A percentile compares a stretch with the other conserved stretches of the same genome.
Evolutionary conservation across 805 yeast genomes (phyloP).

Genomic region (Cyberlindnera misumaiensis): DNA sequence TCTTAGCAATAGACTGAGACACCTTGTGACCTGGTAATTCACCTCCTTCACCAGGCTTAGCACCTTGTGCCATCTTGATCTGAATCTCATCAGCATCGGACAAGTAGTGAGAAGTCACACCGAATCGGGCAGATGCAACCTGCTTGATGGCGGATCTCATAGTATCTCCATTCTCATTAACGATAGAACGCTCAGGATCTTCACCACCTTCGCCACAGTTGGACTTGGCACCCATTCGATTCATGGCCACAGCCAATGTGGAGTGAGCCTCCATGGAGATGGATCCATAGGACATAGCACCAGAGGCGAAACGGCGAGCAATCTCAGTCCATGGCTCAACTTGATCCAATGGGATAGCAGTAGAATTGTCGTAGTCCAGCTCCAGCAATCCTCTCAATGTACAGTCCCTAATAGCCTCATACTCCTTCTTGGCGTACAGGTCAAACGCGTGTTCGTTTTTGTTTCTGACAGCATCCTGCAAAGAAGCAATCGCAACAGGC

Average conservation of each 20-base stretch:
- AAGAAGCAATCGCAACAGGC: constrained; percentile 88
- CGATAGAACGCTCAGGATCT: constrained; percentile 82
- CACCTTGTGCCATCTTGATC: constrained; percentile 99
- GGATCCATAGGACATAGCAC: constrained; percentile 99
- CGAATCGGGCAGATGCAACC: constrained; percentile 96
- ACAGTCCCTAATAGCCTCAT: constrained; percentile 87
- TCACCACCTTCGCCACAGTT: constrained; percentile 99
- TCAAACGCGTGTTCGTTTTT: constrained; percentile 92
- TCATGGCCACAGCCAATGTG: constrained; percentile 97
- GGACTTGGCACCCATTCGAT: constrained; percentile 93
- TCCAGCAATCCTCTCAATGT: constrained; percentile 92
- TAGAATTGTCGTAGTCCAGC: constrained; percentile 68
- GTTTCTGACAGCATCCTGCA: constrained; percentile 97
- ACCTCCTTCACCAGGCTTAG: constrained; percentile 99
- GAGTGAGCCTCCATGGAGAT: constrained; percentile 98
- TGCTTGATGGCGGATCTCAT: constrained; percentile 99
- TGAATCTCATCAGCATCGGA: constrained; percentile 97
- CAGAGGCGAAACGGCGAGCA: constrained; percentile 95
- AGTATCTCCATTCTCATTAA: constrained; percentile 84
- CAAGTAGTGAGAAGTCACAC: constrained; percentile 91
- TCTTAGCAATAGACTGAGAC: constrained; percentile 78
- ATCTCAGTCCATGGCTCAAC: constrained; percentile 99
- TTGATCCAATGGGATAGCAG: constrained; percentile 87
- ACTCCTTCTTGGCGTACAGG: constrained; percentile 81
- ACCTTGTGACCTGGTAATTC: constrained; percentile 64